Evolutionary conservation across 192 early-diverging fungal species (phyloP).

Genomic region (Gaertneriomyces sp.): DNA sequence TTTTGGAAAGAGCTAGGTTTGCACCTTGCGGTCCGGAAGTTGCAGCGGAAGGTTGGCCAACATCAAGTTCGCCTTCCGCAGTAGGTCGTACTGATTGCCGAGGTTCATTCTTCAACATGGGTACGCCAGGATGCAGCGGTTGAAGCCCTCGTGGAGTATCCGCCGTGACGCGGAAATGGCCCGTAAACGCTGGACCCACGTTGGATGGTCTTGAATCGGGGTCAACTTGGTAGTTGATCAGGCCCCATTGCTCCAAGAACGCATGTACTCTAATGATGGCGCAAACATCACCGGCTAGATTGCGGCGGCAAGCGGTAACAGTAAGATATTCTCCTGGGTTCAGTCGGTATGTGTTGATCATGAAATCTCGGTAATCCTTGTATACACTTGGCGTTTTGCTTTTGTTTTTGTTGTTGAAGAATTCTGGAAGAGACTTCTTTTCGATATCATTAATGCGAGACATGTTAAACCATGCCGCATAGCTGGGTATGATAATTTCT

Average conservation of each 20-base stretch:
- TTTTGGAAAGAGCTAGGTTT: constrained; percentile 23
- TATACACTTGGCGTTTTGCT: constrained; percentile 91
- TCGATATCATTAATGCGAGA: constrained; percentile 81
- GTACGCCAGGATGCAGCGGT: constrained; percentile 71
- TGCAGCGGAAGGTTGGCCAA: background rate
- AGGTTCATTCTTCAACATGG: constrained; percentile 20
- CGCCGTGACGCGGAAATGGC: constrained; percentile 95
- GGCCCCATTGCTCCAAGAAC: constrained; percentile 98
- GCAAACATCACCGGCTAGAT: constrained; percentile 97
- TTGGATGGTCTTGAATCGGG: constrained; percentile 86
- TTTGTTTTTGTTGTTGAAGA: constrained; percentile 89
- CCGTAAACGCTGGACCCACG: constrained; percentile 92
- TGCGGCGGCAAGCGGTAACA: constrained; percentile 93
- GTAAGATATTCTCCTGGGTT: constrained; percentile 96
- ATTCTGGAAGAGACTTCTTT: constrained; percentile 85
- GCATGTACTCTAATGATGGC: constrained; percentile 98
- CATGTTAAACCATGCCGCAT: constrained; percentile 91
- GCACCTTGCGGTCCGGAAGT: background rate
- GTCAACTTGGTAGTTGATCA: constrained; percentile 98
- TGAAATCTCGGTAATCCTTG: constrained; percentile 92
- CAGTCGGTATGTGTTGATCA: constrained; percentile 95
- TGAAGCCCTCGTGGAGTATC: constrained; percentile 91
- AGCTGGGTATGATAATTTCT: constrained; percentile 69
- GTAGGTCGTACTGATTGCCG: constrained; percentile 5
- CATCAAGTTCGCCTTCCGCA: background rate